These are phyloP conservation scores for Epithele typhae DNA, from an alignment of 768 basidiomycete genomes.

Conservation along the genomic window DNA sequence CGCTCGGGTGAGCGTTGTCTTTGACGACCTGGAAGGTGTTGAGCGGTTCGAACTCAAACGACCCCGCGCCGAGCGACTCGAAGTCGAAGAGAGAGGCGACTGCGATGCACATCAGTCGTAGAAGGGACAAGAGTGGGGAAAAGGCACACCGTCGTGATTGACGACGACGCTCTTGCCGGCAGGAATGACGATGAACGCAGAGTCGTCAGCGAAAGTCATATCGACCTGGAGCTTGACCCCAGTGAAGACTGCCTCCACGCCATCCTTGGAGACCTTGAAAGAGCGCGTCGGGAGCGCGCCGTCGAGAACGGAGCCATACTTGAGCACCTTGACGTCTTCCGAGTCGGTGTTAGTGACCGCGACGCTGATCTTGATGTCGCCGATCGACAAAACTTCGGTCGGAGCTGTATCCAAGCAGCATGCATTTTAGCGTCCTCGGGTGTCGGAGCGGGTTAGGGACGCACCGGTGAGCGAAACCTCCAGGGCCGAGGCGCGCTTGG, in stretches of 20 bases:
- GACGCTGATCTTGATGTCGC: constrained; percentile 38
- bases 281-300: constrained; percentile 38
- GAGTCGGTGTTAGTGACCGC: constrained; percentile 38
- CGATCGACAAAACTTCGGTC: constrained; percentile 30
- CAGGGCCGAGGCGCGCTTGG: too few species aligned
- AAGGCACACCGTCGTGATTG: constrained; percentile 32
- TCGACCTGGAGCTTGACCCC: constrained; percentile 35
- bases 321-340: constrained; percentile 39
- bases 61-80: constrained; percentile 34
- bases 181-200: constrained; percentile 35
- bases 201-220: constrained; percentile 29
- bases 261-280: constrained; percentile 39
- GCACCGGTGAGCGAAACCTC: too few species aligned
- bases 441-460: too few species aligned
- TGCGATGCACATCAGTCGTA: constrained; percentile 9
- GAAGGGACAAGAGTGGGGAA: neutral
- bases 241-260: constrained; percentile 34
- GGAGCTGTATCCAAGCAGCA: too few species aligned
- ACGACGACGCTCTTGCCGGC: constrained; percentile 38
- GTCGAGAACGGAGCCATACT: constrained; percentile 45
- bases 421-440: too few species aligned
- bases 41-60: constrained; percentile 36
- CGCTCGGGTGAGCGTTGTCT: constrained; percentile 19
- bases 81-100: constrained; percentile 42
- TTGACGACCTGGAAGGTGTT: constrained; percentile 32